Conservation (phyloP, 2,329 filamentous ascomycete genomes). For the Diplodia mutila region DNA sequence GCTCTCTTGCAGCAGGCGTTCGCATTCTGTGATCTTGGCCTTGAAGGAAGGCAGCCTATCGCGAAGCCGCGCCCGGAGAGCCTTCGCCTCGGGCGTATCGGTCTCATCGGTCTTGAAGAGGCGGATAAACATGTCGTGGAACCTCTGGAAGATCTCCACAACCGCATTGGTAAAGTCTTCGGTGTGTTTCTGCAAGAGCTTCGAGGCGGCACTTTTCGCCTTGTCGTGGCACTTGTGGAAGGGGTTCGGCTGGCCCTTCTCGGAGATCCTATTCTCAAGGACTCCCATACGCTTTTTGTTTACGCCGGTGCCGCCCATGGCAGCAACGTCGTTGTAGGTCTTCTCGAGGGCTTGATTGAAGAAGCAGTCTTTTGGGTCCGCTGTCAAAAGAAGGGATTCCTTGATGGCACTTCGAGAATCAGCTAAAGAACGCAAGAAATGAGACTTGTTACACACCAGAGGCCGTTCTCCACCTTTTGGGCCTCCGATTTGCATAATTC, state of each 20-base stretch:
- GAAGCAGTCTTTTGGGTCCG: slow-evolving; percentile 23
- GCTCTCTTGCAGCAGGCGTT: background rate
- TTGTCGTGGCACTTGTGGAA: background rate
- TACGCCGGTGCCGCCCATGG: background rate
- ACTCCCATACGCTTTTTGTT: background rate
- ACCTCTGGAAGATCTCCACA: slow-evolving; percentile 3
- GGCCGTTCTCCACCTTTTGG: slow-evolving; percentile 11
- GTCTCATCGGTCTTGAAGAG: slow-evolving; percentile 26
- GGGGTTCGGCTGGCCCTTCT: background rate
- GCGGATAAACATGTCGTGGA: slow-evolving; percentile 22
- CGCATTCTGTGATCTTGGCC: background rate
- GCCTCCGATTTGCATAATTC: slow-evolving; percentile 1
- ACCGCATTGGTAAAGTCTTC: background rate
- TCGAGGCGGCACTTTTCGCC: background rate
- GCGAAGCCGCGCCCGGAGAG: slow-evolving; percentile 20
- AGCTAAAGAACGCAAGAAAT: background rate
- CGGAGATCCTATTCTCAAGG: background rate
- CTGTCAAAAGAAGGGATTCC: background rate
- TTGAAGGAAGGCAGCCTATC: background rate
- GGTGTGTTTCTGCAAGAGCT: background rate
- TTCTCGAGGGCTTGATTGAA: slow-evolving; percentile 28
- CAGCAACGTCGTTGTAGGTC: slow-evolving; percentile 26
- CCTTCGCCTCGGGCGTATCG: slow-evolving; percentile 18
- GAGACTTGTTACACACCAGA: background rate
- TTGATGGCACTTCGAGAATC: background rate